Percentiles rank a stretch among this genome's conserved stretches.
phyloP scores from a whole-genome alignment of 2,329 filamentous ascomycete genomes.

The Cercospora nicotianae region DNA sequence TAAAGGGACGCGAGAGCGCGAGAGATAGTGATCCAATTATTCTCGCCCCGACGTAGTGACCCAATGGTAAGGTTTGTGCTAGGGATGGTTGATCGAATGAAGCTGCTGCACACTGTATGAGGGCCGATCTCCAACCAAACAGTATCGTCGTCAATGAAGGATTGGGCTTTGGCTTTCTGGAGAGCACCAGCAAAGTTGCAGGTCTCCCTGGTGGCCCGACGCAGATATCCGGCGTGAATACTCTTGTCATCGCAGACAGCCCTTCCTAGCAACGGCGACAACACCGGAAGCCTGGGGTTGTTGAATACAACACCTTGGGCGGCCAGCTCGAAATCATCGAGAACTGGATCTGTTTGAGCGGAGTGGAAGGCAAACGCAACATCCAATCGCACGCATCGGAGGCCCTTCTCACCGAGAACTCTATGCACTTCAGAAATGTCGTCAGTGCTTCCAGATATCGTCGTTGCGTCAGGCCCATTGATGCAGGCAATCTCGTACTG shows the following conservation, averaged over 20 bases:
- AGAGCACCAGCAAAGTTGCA: slow-evolving; percentile 42
- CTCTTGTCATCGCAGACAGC: background rate
- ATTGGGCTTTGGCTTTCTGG: slow-evolving; percentile 35
- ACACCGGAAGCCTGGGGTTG: slow-evolving; percentile 35
- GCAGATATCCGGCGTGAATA: background rate
- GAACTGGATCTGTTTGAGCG: slow-evolving; percentile 35
- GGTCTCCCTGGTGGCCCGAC: slow-evolving; percentile 39
- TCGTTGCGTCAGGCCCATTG: slow-evolving; percentile 31
- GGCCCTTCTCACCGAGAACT: slow-evolving; percentile 11
- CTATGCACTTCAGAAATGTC: slow-evolving; percentile 18
- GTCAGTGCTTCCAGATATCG: slow-evolving; percentile 28
- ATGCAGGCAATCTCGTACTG: slow-evolving; percentile 31
- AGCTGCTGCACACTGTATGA: slow-evolving; percentile 42
- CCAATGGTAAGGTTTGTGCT: slow-evolving; percentile 34
- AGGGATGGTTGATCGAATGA: slow-evolving; percentile 20
- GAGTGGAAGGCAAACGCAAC: slow-evolving; percentile 39
- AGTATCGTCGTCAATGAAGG: slow-evolving; percentile 40
- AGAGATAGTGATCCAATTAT: slow-evolving; percentile 53
- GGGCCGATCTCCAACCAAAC: slow-evolving; percentile 51
- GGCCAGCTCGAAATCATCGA: slow-evolving; percentile 28
- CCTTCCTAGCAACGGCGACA: slow-evolving; percentile 28
- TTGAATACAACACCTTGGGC: slow-evolving; percentile 28
- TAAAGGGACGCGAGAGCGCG: slow-evolving; percentile 54
- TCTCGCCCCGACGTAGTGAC: slow-evolving; percentile 16
- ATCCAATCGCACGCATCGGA: slow-evolving; percentile 23